phyloP scores from a whole-genome alignment of 495 filamentous ascomycete genomes.

The Talaromyces ruber region DNA sequence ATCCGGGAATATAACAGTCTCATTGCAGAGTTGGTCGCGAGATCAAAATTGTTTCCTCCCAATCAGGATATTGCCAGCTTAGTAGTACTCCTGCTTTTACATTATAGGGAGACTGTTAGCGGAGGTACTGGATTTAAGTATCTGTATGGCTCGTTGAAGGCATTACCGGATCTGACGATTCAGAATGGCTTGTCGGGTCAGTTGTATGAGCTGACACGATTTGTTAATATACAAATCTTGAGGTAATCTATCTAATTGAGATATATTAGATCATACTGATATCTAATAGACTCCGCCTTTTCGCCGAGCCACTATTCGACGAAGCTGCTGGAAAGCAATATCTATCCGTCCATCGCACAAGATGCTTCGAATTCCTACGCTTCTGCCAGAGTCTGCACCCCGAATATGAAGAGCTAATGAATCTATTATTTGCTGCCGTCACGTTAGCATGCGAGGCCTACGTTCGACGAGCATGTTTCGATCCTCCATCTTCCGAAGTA shows the following conservation, averaged over 20 bases:
- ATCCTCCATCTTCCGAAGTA: neutral
- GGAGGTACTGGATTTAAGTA: neutral
- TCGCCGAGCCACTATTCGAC: neutral
- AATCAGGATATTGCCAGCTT: neutral
- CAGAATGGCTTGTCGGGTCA: neutral
- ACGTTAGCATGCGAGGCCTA: neutral
- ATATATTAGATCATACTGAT: neutral
- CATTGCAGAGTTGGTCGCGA: neutral
- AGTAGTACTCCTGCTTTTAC: neutral
- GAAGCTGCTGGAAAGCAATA: neutral
- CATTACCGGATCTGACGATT: neutral
- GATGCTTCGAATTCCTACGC: neutral
- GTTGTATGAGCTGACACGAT: neutral
- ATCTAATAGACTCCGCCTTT: neutral
- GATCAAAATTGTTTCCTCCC: neutral
- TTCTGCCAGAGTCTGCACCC: neutral
- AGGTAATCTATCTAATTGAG: neutral
- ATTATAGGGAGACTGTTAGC: neutral
- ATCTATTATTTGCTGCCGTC: neutral
- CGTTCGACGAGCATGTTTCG: neutral
- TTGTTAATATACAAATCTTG: neutral
- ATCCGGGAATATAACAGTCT: neutral
- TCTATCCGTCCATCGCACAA: neutral
- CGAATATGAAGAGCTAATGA: neutral
- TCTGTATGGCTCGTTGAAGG: neutral